Evolutionary conservation across 2,329 filamentous ascomycete species (phyloP), one percentile per base, ranked within the genome.

Genomic region (Epicoccum nigrum): DNA sequence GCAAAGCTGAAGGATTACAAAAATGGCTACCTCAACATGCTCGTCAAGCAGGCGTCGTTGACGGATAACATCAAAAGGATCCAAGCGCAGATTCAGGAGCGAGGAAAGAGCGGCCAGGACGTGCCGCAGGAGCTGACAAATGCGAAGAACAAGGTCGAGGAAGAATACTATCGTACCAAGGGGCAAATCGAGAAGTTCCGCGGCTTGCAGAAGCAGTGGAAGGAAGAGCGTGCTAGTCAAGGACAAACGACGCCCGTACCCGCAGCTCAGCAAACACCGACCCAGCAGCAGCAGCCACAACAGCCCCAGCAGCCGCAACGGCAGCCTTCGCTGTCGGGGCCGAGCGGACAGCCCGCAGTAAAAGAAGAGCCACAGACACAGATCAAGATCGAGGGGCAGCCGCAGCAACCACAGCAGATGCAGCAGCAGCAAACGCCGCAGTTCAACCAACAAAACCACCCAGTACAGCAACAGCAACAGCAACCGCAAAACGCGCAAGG

Each of bases 121-220:
- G 42, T 74, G n/a, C 63, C 69, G 7, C 58, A 56, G 12, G 67
- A 74, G 20, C 23, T 71, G 20, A 44, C 64, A 1, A 51, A 42
- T 8, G 60, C 68, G 40, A 72, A 69, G 48, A 42, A 53, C 33
- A 59, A 62, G 17, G 45, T 67, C 17, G 67, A 72, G 49, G 61
- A 68, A 42, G 65, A 71, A 32, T 68, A 70, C 37, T 50, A 60
- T 2, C 39, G 53, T 6, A 63, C 64, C 23, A 70, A 70, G 46
- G 59, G 62, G 11, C 71, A 64, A 34, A 58, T 74, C 9, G 66
- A 73, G 1, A 70, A 69, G 20, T 74, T 75, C 31, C 61, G 71
- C 27, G 63, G 62, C 25, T 60, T 69, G 44, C 71, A 74, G 50
- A 62, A 59, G 20, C 51, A 63, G 34, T 70, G 65, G 62, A 74